A percentile compares a stretch with the other conserved stretches of the same genome.
These are phyloP conservation scores for Chloris gayana DNA, from an alignment of 176 grass and related monocot genomes.

Conservation along the genomic window DNA sequence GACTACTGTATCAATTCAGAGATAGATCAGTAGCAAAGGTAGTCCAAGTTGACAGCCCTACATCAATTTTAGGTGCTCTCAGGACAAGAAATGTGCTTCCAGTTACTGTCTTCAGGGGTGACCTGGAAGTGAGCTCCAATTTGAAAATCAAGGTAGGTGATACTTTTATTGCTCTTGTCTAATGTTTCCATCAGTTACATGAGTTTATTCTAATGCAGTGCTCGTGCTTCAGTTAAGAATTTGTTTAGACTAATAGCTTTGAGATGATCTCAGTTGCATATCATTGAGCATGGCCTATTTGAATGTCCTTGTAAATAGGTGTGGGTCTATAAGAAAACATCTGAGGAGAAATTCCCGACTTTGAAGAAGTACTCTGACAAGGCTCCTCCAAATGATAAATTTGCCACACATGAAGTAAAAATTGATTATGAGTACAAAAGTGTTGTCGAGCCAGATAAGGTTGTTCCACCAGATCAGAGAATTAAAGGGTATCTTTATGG, in stretches of 20 bases:
- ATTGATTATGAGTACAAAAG: conserved; percentile 92
- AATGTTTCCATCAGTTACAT: conserved; percentile 12
- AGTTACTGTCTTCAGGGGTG: conserved; percentile 93
- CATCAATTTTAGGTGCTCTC: conserved; percentile 81
- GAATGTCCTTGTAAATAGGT: conserved; percentile 62
- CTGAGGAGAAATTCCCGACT: conserved; percentile 91
- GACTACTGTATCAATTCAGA: conserved; percentile 72
- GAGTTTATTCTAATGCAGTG: conserved; percentile 11
- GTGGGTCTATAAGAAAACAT: conserved; percentile 97
- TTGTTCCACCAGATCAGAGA: conserved; percentile 92
- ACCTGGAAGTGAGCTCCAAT: conserved; percentile 79
- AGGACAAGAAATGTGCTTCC: conserved; percentile 83
- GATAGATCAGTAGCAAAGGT: conserved; percentile 58
- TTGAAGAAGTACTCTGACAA: conserved; percentile 89
- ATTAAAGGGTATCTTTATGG: conserved; percentile 97
- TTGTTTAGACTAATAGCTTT: conserved; percentile 9
- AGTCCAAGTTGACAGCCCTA: conserved; percentile 72
- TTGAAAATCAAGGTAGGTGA: conserved; percentile 85
- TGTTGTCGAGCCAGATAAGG: conserved; percentile 68
- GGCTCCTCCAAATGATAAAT: conserved; percentile 73
- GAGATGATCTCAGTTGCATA: conserved; percentile 8
- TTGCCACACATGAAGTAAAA: conserved; percentile 89
- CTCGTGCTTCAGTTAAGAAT: conserved; percentile 23
- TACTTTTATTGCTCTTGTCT: background rate
- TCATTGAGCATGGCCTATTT: conserved; percentile 12